phyloP scores from a whole-genome alignment of 2,329 filamentous ascomycete species.

The Aspergillus udagawae region DNA sequence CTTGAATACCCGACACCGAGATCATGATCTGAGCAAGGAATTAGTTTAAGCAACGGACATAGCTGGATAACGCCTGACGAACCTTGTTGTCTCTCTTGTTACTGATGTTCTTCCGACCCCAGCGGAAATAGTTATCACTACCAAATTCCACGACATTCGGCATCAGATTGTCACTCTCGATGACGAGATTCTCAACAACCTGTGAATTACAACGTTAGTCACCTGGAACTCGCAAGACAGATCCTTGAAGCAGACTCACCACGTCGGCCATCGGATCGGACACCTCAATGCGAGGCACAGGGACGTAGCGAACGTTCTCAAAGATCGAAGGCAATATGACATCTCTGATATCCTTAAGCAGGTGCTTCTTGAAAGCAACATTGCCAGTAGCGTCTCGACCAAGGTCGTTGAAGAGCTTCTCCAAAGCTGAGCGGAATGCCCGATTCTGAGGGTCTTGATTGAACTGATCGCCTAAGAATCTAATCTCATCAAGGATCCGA shows the following conservation, averaged over 20 bases:
- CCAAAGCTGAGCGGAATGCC: slow-evolving; percentile 67
- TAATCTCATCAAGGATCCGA: slow-evolving; percentile 80
- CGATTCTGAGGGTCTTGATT: slow-evolving; percentile 84
- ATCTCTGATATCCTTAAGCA: slow-evolving; percentile 82
- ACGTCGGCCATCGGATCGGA: slow-evolving; percentile 79
- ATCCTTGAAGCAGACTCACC: slow-evolving; percentile 25
- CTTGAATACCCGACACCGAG: slow-evolving; percentile 83
- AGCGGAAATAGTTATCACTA: slow-evolving; percentile 91
- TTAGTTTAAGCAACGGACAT: neutral
- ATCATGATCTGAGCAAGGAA: slow-evolving; percentile 57
- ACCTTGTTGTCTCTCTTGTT: slow-evolving; percentile 77
- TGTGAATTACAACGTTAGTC: slow-evolving; percentile 9
- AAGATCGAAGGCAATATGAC: slow-evolving; percentile 81
- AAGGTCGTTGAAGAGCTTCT: slow-evolving; percentile 86
- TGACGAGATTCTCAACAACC: slow-evolving; percentile 86
- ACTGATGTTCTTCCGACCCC: slow-evolving; percentile 81
- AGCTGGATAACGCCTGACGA: neutral
- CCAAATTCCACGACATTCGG: slow-evolving; percentile 86
- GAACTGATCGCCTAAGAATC: slow-evolving; percentile 85
- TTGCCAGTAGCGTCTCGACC: slow-evolving; percentile 83
- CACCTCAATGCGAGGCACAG: slow-evolving; percentile 91
- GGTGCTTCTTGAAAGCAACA: slow-evolving; percentile 83
- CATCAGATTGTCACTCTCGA: slow-evolving; percentile 95
- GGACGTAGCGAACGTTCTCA: slow-evolving; percentile 82
- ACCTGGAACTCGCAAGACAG: too few relatives aligned